phyloP scores from a whole-genome alignment of 2,329 filamentous ascomycete species.

The Botryotinia narcissicola region DNA sequence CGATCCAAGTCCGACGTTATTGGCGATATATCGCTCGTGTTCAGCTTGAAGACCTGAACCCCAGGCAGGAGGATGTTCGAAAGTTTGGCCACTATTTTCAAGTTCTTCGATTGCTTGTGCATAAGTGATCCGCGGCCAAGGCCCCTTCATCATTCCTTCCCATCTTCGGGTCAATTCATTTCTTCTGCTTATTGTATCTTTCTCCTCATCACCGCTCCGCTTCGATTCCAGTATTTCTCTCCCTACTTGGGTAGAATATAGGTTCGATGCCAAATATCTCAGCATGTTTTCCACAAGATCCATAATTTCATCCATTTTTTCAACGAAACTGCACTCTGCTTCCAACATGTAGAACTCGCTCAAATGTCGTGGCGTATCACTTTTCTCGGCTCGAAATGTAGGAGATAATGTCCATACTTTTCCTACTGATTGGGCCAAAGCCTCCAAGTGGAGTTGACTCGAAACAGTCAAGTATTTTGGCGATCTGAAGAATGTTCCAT shows the following conservation, averaged over 20 bases:
- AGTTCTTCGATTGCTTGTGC: constrained; percentile 71
- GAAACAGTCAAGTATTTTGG: constrained; percentile 97
- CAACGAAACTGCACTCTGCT: constrained; percentile 78
- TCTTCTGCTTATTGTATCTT: constrained; percentile 4
- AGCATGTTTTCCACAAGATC: constrained; percentile 78
- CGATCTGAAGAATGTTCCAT: constrained; percentile 70
- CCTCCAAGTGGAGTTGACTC: constrained; percentile 89
- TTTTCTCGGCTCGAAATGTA: constrained; percentile 89
- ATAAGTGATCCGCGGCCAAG: constrained; percentile 84
- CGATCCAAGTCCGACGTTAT: constrained; percentile 49
- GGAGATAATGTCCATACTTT: constrained; percentile 94
- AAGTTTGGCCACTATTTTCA: constrained; percentile 55
- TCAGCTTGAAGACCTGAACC: constrained; percentile 78
- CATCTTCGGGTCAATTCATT: constrained; percentile 65
- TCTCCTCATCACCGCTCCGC: constrained; percentile 18
- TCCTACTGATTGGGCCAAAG: constrained; percentile 80
- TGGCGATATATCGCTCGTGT: constrained; percentile 86
- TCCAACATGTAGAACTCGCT: constrained; percentile 99
- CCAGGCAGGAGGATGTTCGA: constrained; percentile 69
- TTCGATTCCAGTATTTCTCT: constrained; percentile 47
- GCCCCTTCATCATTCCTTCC: constrained; percentile 57
- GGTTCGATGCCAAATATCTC: constrained; percentile 50
- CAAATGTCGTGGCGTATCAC: constrained; percentile 88
- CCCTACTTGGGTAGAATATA: constrained; percentile 46
- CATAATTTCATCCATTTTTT: constrained; percentile 70